Conservation (phyloP, 2,329 filamentous ascomycete genomes). For the Akanthomyces uredinophilus region DNA sequence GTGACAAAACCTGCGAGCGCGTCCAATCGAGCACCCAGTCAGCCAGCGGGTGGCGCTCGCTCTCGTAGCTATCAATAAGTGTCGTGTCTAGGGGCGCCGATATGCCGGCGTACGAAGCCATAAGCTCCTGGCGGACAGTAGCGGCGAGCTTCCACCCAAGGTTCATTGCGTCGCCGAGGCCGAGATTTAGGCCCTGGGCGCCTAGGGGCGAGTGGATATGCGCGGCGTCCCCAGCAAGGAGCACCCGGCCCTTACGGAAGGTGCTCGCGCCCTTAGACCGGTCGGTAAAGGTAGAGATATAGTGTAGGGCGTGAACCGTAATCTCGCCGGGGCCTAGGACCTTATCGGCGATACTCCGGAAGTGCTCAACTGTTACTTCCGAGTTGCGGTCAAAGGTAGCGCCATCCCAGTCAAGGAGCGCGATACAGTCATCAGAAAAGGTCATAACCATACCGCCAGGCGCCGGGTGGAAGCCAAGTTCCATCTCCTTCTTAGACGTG, state of each 20-base stretch:
- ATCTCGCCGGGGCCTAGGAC: conserved; percentile 21
- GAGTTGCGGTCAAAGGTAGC: conserved; percentile 19
- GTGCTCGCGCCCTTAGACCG: conserved; percentile 23
- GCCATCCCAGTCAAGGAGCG: conserved; percentile 22
- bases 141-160: conserved; percentile 45
- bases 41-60: conserved; percentile 42
- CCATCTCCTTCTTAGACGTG: conserved; percentile 25
- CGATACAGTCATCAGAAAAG: conserved; percentile 23
- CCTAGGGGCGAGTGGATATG: conserved; percentile 45
- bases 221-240: conserved; percentile 46
- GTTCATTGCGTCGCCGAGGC: conserved; percentile 45
- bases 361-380: conserved; percentile 18
- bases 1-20: conserved; percentile 29
- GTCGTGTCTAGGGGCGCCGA: neutral
- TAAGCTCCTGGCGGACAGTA: conserved; percentile 23
- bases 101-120: neutral
- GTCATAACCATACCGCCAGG: conserved; percentile 20
- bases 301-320: conserved; percentile 22
- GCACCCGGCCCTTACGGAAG: conserved; percentile 37
- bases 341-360: conserved; percentile 20
- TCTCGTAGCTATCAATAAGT: conserved; percentile 42
- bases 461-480: conserved; percentile 21
- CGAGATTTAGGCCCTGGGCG: conserved; percentile 48
- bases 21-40: conserved; percentile 31
- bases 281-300: conserved; percentile 23